These are phyloP conservation scores for Boletus tomentosulus DNA, from an alignment of 768 basidiomycete genomes.

Conservation along the genomic window DNA sequence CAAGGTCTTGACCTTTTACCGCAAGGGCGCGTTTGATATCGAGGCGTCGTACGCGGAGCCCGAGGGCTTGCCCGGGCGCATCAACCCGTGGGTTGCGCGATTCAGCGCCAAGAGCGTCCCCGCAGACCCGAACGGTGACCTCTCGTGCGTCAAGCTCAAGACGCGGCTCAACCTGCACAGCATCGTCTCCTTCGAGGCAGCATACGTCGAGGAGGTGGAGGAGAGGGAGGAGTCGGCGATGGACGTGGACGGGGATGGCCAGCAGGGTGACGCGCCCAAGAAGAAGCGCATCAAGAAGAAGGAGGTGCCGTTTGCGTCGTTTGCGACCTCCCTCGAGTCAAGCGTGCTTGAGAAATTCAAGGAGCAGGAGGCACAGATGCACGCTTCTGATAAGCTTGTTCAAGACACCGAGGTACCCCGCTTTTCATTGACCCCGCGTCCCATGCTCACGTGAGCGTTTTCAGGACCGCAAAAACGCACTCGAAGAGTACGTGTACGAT, in stretches of 20 bases:
- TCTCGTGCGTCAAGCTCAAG: conserved; percentile 86
- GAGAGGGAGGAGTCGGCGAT: conserved; percentile 74
- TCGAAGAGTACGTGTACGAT: conserved; percentile 99
- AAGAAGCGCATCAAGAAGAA: conserved; percentile 89
- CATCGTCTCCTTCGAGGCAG: conserved; percentile 78
- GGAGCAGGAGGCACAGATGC: conserved; percentile 88
- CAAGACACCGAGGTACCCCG: conserved; percentile 84
- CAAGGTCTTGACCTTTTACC: conserved; percentile 93
- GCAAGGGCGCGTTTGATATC: conserved; percentile 83
- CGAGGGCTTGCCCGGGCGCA: conserved; percentile 60
- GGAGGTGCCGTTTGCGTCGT: conserved; percentile 71
- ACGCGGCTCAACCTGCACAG: conserved; percentile 84
- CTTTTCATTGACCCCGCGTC: conserved; percentile 17
- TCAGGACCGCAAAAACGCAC: conserved; percentile 95
- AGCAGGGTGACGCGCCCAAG: conserved; percentile 46
- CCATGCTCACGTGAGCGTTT: not conserved
- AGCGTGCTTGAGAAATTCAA: conserved; percentile 56
- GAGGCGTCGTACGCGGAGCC: conserved; percentile 83
- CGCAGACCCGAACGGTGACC: conserved; percentile 62
- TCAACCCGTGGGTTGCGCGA: conserved; percentile 82
- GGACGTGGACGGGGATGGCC: conserved; percentile 57
- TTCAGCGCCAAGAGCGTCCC: conserved; percentile 83
- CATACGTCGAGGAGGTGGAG: conserved; percentile 80
- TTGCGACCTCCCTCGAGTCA: conserved; percentile 62
- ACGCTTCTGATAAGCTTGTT: conserved; percentile 90